Evolutionary conservation across 2,329 filamentous ascomycete species (phyloP).

Genomic region (Fonsecaea multimorphosa): DNA sequence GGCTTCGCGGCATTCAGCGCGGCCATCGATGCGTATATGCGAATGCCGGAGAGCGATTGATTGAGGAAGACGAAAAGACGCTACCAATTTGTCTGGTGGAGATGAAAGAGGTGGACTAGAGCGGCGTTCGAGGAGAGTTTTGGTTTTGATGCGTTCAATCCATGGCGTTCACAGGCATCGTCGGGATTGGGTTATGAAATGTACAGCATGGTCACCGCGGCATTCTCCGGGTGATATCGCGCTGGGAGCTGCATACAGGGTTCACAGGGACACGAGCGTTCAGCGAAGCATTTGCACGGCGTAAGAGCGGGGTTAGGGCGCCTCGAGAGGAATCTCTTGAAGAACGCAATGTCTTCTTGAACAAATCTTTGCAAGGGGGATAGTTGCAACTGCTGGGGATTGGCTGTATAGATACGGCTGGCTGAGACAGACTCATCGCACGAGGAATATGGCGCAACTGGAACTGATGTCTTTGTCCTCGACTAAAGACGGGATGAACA

Average conservation of each 20-base stretch:
- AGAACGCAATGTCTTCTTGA: not conserved
- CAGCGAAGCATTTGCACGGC: constrained; percentile 1
- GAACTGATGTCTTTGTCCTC: not conserved
- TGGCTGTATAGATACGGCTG: not conserved
- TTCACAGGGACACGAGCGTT: not conserved
- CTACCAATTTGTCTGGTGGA: not conserved
- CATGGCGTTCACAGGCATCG: not conserved
- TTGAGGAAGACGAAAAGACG: not conserved
- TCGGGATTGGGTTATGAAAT: not conserved
- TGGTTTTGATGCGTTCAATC: not conserved
- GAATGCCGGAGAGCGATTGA: constrained; percentile 68
- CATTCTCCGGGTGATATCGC: not conserved
- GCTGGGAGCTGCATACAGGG: not conserved
- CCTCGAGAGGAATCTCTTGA: not conserved
- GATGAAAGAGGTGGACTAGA: too few relatives aligned
- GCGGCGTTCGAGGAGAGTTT: not conserved
- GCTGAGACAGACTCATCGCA: not conserved
- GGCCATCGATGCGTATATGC: constrained; percentile 91
- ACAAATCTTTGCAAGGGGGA: not conserved
- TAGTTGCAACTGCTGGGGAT: not conserved
- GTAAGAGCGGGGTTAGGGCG: not conserved
- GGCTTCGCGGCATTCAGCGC: constrained; percentile 93
- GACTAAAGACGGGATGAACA: not conserved
- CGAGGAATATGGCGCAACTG: not conserved
- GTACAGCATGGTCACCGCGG: not conserved